Evolutionary conservation across 352 stramenopile species (phyloP).

Genomic region (Globisporangium polare): DNA sequence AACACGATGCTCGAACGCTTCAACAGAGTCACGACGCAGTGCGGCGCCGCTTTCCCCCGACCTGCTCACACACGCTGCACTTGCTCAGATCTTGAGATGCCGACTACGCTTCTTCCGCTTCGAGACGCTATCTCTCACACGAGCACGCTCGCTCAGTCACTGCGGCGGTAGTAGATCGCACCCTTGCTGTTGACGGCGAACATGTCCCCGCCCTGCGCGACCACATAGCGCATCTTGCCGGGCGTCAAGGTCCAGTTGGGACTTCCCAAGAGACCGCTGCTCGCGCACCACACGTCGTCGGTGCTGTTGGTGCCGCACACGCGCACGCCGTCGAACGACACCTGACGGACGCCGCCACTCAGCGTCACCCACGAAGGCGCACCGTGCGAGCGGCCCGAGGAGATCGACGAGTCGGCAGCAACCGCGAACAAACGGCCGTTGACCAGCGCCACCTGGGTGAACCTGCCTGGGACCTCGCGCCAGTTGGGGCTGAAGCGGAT

Average conservation of each 20-base stretch:
- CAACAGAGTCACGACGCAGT: neutral
- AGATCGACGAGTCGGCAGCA: neutral
- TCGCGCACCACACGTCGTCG: constrained; percentile 15
- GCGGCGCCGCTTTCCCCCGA: neutral
- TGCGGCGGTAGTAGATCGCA: constrained; percentile 9
- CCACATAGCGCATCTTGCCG: constrained; percentile 9
- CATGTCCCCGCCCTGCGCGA: constrained; percentile 15
- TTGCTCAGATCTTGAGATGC: neutral
- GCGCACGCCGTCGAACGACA: constrained; percentile 19
- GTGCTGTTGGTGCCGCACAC: constrained; percentile 15
- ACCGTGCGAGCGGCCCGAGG: constrained; percentile 5
- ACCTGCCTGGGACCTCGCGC: constrained; percentile 10
- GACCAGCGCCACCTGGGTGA: constrained; percentile 16
- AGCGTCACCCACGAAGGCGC: constrained; percentile 13
- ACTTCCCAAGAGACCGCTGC: neutral
- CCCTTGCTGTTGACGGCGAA: constrained; percentile 5
- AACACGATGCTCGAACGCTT: neutral
- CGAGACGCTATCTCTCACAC: neutral
- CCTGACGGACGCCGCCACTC: constrained; percentile 1
- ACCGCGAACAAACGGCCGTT: constrained; percentile 16
- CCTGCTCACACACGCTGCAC: neutral
- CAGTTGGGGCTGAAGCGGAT: constrained; percentile 13
- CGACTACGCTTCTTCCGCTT: neutral
- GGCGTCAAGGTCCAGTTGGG: constrained; percentile 11
- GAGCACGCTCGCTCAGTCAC: neutral